Conservation (phyloP, 1,284 basidiomycete species). For the Leccinum solheimii region DNA sequence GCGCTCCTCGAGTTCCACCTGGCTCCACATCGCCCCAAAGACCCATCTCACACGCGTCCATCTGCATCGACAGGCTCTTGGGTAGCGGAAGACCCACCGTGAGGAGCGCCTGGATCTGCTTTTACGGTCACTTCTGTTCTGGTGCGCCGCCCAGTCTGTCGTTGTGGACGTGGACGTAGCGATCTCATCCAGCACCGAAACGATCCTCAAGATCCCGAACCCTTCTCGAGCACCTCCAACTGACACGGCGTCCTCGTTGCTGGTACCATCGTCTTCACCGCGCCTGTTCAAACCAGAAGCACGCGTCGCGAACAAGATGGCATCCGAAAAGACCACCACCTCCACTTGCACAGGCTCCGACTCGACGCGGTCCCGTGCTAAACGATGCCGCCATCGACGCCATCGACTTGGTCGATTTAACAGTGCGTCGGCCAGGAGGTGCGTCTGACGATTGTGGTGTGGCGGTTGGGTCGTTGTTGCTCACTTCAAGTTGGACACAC, state of each 20-base stretch:
- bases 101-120: slow-evolving; percentile 54
- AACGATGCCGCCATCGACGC: slow-evolving; percentile 43
- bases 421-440: slow-evolving; percentile 17
- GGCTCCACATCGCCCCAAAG: slow-evolving; percentile 32
- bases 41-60: slow-evolving; percentile 37
- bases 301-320: slow-evolving; percentile 52
- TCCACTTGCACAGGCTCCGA: slow-evolving; percentile 39
- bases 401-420: slow-evolving; percentile 38
- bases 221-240: slow-evolving; percentile 42
- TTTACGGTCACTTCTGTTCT: slow-evolving; percentile 26
- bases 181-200: slow-evolving; percentile 46
- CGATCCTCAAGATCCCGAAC: slow-evolving; percentile 56
- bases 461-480: slow-evolving; percentile 7
- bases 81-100: slow-evolving; percentile 62
- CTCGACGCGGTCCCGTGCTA: slow-evolving; percentile 35
- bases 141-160: not conserved
- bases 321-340: slow-evolving; percentile 69
- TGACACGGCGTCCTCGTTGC: slow-evolving; percentile 2
- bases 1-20: slow-evolving; percentile 68
- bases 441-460: slow-evolving; percentile 3
- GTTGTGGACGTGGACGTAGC: not conserved
- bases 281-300: slow-evolving; percentile 14
- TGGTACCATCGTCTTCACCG: not conserved
- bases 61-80: slow-evolving; percentile 65
- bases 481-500: slow-evolving; percentile 35